phyloP scores from a whole-genome alignment of 2,329 filamentous ascomycete species.

The Neonectria sp. region DNA sequence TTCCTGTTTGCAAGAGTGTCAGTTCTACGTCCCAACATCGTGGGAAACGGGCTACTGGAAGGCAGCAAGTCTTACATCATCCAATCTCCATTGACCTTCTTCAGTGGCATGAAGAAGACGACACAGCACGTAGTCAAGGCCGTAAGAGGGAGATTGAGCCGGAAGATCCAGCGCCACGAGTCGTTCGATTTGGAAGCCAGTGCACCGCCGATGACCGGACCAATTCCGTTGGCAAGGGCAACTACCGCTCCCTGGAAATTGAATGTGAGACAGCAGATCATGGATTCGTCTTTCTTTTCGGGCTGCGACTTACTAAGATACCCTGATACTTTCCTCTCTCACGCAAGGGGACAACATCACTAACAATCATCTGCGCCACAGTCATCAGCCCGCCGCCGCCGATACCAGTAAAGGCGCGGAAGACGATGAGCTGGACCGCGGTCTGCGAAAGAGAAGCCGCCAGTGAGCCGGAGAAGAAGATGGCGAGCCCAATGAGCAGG shows the following conservation, averaged over 20 bases:
- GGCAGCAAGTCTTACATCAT: constrained; percentile 51
- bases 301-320: constrained; percentile 53
- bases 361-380: constrained; percentile 78
- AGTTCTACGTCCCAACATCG: too few species aligned
- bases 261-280: too few species aligned
- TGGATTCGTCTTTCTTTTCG: too few species aligned
- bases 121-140: constrained; percentile 62
- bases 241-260: constrained; percentile 61
- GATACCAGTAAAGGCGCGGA: constrained; percentile 63
- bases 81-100: constrained; percentile 68
- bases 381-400: constrained; percentile 82
- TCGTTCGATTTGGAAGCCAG: constrained; percentile 61
- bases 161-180: constrained; percentile 69
- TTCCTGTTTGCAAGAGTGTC: constrained; percentile 51
- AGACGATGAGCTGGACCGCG: constrained; percentile 58
- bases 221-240: constrained; percentile 68
- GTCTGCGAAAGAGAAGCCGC: constrained; percentile 59
- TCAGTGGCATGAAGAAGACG: constrained; percentile 70
- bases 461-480: constrained; percentile 61
- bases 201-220: constrained; percentile 68
- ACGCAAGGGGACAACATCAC: constrained; percentile 78
- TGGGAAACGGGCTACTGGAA: too few species aligned
- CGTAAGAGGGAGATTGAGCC: constrained; percentile 68
- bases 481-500: constrained; percentile 54
- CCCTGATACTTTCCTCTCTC: constrained; percentile 83